Base-by-base conservation (phyloP, 495 filamentous ascomycete species). In the Bryoglossum gracile region DNA sequence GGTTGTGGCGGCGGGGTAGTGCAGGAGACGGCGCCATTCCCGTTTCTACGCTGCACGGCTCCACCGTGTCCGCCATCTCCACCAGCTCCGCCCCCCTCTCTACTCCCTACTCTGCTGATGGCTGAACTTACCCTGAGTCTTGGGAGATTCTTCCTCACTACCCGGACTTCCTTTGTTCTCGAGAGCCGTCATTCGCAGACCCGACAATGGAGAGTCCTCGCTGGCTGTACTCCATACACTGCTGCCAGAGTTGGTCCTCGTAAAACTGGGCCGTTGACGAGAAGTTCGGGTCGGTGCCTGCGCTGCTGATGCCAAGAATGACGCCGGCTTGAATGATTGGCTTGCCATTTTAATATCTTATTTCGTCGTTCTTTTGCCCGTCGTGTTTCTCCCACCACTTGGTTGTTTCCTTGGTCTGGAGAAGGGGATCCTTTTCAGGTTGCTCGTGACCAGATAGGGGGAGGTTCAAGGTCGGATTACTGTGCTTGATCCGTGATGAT, bases 291-390 rank as follows among this genome's bases (percentile, higher is more conserved):
- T 43, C 19, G 48, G 48, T 33, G 62, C 55, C 55, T 56, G 60
- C 39, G 62, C 54, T 47, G 60, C 55, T 11, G 63, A 58, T 26
- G 65, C 59, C 35, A 68, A 41, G 55, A 63, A 65, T 40, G 61
- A 64, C 53, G 60, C 54, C n/a, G 63, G 60, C 47, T 63, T 62
- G 49, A 68, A 62, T 24, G 67, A 65, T 48, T 65, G 63, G 45
- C 64, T 59, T 23, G 51, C 44, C 56, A 58, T 58, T 11, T 14
- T 26, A 16, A 4, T 36, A 30, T 17, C 25, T 46, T n/a, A n/a
- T n/a, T n/a, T n/a, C n/a, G n/a, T n/a, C n/a, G n/a, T n/a, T n/a
- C n/a, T n/a, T n/a, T n/a, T n/a, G n/a, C n/a, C n/a, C n/a, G n/a
- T n/a, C 16, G 39, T 24, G 10, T 22, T 14, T 19, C 30, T 18